Percentiles rank a stretch among this genome's conserved stretches.
These are phyloP conservation scores for Eucalyptus regnans DNA, from an alignment of 345 rosid species.

Conservation along the genomic window DNA sequence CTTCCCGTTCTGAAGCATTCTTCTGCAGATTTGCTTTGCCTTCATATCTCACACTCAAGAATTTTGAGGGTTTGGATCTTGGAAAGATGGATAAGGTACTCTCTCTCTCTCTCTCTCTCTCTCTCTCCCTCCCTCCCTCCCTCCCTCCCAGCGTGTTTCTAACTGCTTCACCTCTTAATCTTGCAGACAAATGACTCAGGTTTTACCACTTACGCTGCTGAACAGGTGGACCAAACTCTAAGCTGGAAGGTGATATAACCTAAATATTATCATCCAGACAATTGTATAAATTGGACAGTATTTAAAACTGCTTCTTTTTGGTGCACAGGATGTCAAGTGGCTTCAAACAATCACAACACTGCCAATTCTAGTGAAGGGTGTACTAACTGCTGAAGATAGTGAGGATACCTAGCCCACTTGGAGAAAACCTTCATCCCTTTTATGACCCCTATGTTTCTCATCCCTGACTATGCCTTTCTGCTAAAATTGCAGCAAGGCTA, in stretches of 20 bases:
- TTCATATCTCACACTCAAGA: slow-evolving; percentile 62
- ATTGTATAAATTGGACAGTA: not conserved
- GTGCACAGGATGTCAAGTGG: slow-evolving; percentile 72
- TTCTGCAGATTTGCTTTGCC: slow-evolving; percentile 61
- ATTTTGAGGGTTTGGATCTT: slow-evolving; percentile 78
- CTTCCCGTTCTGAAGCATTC: not conserved
- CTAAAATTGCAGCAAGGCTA: slow-evolving; percentile 43
- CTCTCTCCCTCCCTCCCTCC: not conserved
- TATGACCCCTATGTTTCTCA: not conserved
- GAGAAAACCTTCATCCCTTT: not conserved
- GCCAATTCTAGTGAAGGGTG: slow-evolving; percentile 94
- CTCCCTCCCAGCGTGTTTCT: not conserved
- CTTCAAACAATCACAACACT: slow-evolving; percentile 82
- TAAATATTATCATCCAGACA: not conserved
- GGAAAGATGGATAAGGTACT: slow-evolving; percentile 60
- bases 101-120: not conserved
- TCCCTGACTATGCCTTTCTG: not conserved
- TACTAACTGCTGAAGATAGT: slow-evolving; percentile 88
- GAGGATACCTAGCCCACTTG: not conserved
- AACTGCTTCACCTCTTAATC: not conserved
- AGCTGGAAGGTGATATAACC: slow-evolving; percentile 65
- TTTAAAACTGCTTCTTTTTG: not conserved
- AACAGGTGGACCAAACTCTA: slow-evolving; percentile 62
- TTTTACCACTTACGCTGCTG: slow-evolving; percentile 74
- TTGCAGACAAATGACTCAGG: slow-evolving; percentile 74